Conservation (phyloP, 129 eudicot species). For the Tagetes erecta region DNA sequence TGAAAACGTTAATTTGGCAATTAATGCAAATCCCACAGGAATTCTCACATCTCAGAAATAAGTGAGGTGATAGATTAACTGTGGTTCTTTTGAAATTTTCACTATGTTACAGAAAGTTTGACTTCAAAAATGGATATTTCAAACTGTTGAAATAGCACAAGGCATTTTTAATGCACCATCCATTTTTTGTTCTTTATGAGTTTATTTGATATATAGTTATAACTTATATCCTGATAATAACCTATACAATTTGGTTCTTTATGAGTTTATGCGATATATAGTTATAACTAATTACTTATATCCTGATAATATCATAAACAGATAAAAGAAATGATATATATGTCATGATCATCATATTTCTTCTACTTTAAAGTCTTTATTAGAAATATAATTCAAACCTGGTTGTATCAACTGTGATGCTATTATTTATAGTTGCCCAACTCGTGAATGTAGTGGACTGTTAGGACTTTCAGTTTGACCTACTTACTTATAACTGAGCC, state of each 20-base stretch:
- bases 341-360: neutral
- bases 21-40: constrained; percentile 5
- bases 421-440: neutral
- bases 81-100: constrained; percentile 1
- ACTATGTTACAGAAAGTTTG: constrained; percentile 1
- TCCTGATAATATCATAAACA: neutral
- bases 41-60: neutral
- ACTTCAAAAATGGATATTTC: neutral
- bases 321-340: neutral
- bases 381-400: neutral
- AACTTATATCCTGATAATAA: neutral
- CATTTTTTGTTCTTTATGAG: neutral
- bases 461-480: neutral
- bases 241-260: too few species aligned
- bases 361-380: constrained; percentile 7
- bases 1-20: neutral
- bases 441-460: neutral
- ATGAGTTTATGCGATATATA: neutral
- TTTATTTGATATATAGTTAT: neutral
- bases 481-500: neutral
- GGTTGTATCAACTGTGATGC: constrained; percentile 6
- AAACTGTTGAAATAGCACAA: neutral
- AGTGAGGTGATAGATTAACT: neutral
- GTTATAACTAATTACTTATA: neutral
- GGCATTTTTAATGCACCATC: neutral